Base-by-base conservation (phyloP, 805 yeast genomes). In the Jamesozyma rosinii region DNA sequence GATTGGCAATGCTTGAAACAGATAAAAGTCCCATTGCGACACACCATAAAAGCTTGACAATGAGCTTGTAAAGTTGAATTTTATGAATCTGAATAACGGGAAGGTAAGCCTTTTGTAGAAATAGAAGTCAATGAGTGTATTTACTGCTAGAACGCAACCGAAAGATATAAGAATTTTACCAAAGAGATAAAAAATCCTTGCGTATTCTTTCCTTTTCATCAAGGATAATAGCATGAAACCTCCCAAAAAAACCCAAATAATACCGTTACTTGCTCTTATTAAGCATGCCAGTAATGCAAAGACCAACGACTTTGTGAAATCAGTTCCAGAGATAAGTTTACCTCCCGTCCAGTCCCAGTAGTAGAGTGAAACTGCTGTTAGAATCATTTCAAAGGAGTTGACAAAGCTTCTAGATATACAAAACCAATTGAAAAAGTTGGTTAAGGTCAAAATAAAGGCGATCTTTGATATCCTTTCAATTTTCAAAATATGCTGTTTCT, bases 1-100 rank as follows among this genome's bases (percentile, higher is more conserved):
- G 9, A 90, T 65, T 0, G 98, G 98, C 0, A 92, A 45, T 6
- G 85, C 94, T 63, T 92, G 96, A 5, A 74, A 59, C 2, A 90
- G 31, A 61, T 92, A 92, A 65, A 89, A 92, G 57, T 83, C 84
- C 79, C 87, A 74, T 17, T 94, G 83, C 17, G 92, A 79, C 0
- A 71, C 66, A 0, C 99, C 99, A 62, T 92, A 92, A 54, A 89
- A 88, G 3, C 76, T 69, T 3, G 95, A 81, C 17, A 86, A 66
- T 18, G 84, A 78, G 36, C 77, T 76, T 13, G 81, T 60, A n/a
- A 83, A 73, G 56, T 89, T 89, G 68, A 89, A 89, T 54, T 81
- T 76, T 42, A 85, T 50, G 54, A 89, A 89, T 49, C 79, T 77
- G 57, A 72, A 64, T 0, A 81, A 49, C 2, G 97, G 95, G 35